Conservation (phyloP, 345 rosid species). For the Moricandia moricandioides region DNA sequence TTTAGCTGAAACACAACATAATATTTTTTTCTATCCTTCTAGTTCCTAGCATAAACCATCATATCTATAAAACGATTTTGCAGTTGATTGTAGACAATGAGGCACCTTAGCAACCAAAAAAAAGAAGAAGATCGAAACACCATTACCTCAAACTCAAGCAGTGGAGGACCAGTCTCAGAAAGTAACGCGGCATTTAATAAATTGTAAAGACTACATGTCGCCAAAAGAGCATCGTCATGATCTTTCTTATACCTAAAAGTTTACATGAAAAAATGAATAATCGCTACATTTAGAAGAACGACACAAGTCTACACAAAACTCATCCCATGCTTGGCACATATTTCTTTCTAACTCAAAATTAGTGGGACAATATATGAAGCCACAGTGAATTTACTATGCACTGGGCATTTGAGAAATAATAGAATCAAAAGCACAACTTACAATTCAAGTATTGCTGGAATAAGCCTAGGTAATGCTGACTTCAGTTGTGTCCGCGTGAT, state of each 20-base stretch:
- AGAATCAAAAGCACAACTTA: conserved; percentile 43
- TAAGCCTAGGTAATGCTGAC: conserved; percentile 87
- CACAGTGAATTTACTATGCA: neutral
- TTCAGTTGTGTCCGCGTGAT: conserved; percentile 75
- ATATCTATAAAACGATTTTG: neutral
- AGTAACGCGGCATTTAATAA: conserved; percentile 69
- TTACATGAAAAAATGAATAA: conserved; percentile 18
- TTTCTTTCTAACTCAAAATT: neutral
- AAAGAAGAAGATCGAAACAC: conserved; percentile 6
- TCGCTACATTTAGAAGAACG: neutral
- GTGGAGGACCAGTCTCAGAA: conserved; percentile 92
- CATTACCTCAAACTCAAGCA: conserved; percentile 94
- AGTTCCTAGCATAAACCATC: conserved; percentile 5
- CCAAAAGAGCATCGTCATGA: conserved; percentile 75
- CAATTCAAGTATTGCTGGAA: conserved; percentile 88
- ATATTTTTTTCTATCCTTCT: neutral
- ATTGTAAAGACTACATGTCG: conserved; percentile 80
- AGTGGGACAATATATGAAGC: conserved; percentile 5
- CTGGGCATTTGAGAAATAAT: conserved; percentile 1
- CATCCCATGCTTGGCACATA: conserved; percentile 7
- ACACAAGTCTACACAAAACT: neutral
- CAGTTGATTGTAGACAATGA: conserved; percentile 3
- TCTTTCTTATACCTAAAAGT: conserved; percentile 74
- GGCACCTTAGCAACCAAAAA: conserved; percentile 7
- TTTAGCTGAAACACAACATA: conserved; percentile 19